Percentiles rank a stretch among this genome's conserved stretches.
Evolutionary conservation across 208 protist species (phyloP).

Genomic region (Zelonia costaricensis): DNA sequence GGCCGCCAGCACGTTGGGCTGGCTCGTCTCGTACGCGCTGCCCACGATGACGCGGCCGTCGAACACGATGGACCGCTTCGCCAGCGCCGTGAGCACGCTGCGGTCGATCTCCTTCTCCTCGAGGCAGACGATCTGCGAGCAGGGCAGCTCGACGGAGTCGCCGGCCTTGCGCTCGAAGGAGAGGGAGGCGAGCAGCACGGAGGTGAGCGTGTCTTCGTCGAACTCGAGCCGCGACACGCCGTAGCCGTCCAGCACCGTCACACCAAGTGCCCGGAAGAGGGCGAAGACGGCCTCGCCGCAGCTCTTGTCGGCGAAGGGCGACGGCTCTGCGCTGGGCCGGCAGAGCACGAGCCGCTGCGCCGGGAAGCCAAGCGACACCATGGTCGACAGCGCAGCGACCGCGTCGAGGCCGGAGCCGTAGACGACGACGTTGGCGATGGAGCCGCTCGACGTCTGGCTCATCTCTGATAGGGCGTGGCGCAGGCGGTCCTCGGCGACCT

Average conservation of each 20-base stretch:
- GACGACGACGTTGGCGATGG: conserved; percentile 77
- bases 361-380: conserved; percentile 72
- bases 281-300: conserved; percentile 55
- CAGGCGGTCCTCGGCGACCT: conserved; percentile 56
- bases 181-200: conserved; percentile 66
- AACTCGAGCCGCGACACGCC: conserved; percentile 81
- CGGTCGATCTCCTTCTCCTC: conserved; percentile 92
- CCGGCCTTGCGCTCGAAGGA: conserved; percentile 42
- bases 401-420: conserved; percentile 89
- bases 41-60: conserved; percentile 93
- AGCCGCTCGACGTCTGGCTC: conserved; percentile 57
- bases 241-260: conserved; percentile 79
- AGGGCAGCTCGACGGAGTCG: conserved; percentile 83
- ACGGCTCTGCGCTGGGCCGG: conserved; percentile 42
- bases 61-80: conserved; percentile 92
- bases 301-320: conserved; percentile 37
- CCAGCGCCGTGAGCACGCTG: conserved; percentile 83
- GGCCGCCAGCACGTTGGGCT: conserved; percentile 79
- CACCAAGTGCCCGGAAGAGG: conserved; percentile 74
- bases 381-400: conserved; percentile 60
- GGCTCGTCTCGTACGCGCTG: conserved; percentile 86
- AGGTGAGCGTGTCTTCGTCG: conserved; percentile 76
- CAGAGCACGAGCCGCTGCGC: conserved; percentile 81
- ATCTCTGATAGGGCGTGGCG: conserved; percentile 62
- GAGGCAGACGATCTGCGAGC: conserved; percentile 81